Evolutionary conservation across 352 stramenopile genomes (phyloP), one percentile per base, ranked within the genome.

Genomic region (Globisporangium yorkense): DNA sequence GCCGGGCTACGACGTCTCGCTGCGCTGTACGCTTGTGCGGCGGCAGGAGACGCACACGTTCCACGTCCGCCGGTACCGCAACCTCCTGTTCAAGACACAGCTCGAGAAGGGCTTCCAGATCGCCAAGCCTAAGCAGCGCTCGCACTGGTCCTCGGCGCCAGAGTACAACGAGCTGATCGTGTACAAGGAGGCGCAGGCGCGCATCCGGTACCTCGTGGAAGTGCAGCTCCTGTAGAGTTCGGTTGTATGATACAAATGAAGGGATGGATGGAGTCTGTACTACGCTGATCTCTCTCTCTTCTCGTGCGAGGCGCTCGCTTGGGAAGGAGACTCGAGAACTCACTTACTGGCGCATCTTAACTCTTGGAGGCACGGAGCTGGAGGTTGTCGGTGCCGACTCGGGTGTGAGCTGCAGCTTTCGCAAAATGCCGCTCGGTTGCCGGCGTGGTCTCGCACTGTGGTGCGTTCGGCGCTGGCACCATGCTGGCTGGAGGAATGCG

Each of bases 191-290:
- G 67, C 66, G 7, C 83, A 89, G 47, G 80, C 72, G 12, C 75
- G 74, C 21, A 87, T 93, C 39, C 77, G 80, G 2, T 93, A 93
- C 63, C 63, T 93, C 6, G 79, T 93, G 18, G 80, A 93, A 60
- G 71, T 93, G 35, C 18, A 56, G 37, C 41, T 50, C 2, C 10
- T 33, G 47, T 52, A 52, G 40, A 8, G 37, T 41, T 41, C 8
- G 37, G 37, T 41, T 41, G 37, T 41, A 15, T 41, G 13, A 9
- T 41, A 41, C 8, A 41, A 41, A 9, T 15, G 37, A 27, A 27
- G 24, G 24, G 24, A 27, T 27, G 24, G 24, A 27, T 27, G 37
- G 37, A 41, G 37, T 41, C 8, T 41, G 13, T 41, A 41, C 37
- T 41, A 27, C 1, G 24, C 24, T 27, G 24, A 27, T 24, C 0